Evolutionary conservation across 768 basidiomycete genomes (phyloP), one percentile per base, ranked within the genome.

Genomic region (Trametes cingulata): DNA sequence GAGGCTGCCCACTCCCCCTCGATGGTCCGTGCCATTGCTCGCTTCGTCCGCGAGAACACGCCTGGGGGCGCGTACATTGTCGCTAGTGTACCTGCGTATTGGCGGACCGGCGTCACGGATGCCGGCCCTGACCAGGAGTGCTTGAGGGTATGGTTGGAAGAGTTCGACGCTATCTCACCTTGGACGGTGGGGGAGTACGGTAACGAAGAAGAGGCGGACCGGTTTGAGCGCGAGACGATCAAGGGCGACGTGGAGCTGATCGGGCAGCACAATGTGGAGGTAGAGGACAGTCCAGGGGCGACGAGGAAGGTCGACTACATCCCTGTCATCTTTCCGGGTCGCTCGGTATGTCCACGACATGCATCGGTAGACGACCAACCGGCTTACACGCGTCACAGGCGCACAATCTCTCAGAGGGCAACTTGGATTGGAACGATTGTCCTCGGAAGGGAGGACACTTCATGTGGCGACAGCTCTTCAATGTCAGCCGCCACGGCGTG

Each of bases 101-200:
- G 92, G 92, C 83, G 91, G 22, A 85, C 86, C 0, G 80, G 85
- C 7, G 76, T 77, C 27, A 80, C 82, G 25, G 92, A 94, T 67
- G 85, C 87, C 0, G 88, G 91, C 70, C 76, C 76, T 1, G 81
- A 91, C 61, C 82, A 84, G 0, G 87, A 74, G 8, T 92, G 89
- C 61, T 64, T 85, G 13, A 76, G 83, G 50, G 78, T 91, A 9
- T 93, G 88, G 86, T 74, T 90, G 12, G 84, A 85, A n/a, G 84
- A 84, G 22, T 90, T 91, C 60, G 90, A 91, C 61, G 87, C 88
- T 3, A 82, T 92, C 56, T 88, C 85, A n/a, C 92, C 92, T 7
- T 93, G 91, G 91, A 90, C 87, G 6, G 79, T 93, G 9, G 92
- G 91, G 3, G 77, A 89, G 35, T 92, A 84, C 69, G 75, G 74